phyloP scores from a whole-genome alignment of 2,329 filamentous ascomycete species.

The Mycosphaerella sp. region DNA sequence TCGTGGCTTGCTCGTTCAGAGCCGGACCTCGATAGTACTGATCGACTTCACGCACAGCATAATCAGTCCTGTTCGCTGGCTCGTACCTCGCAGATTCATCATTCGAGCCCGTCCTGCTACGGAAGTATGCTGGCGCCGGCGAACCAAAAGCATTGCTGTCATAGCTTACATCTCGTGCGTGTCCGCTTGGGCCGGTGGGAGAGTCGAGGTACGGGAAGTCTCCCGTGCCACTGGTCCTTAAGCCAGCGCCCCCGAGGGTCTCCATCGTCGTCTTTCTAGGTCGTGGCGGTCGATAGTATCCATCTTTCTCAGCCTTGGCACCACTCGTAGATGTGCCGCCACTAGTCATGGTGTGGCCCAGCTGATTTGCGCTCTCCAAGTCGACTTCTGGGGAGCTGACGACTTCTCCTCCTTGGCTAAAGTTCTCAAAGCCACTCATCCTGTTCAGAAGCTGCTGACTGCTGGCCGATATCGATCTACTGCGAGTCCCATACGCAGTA shows the following conservation, averaged over 20 bases:
- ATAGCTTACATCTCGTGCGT: slow-evolving; percentile 27
- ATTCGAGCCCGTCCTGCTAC: slow-evolving; percentile 49
- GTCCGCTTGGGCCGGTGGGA: slow-evolving; percentile 29
- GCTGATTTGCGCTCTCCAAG: slow-evolving; percentile 13
- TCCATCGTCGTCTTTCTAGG: slow-evolving; percentile 61
- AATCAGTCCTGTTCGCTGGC: slow-evolving; percentile 56
- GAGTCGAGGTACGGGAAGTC: slow-evolving; percentile 41
- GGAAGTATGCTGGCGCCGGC: slow-evolving; percentile 50
- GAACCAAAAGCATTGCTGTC: slow-evolving; percentile 40
- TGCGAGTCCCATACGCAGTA: slow-evolving; percentile 40
- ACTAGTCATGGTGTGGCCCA: slow-evolving; percentile 7
- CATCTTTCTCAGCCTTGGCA: slow-evolving; percentile 47
- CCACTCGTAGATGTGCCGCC: slow-evolving; percentile 7
- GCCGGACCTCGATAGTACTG: slow-evolving; percentile 95
- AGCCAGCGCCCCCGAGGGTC: slow-evolving; percentile 41
- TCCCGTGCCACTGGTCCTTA: slow-evolving; percentile 37
- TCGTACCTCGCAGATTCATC: slow-evolving; percentile 32
- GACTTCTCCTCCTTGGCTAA: slow-evolving; percentile 54
- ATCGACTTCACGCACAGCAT: slow-evolving; percentile 89
- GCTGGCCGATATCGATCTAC: slow-evolving; percentile 56
- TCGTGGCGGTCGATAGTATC: slow-evolving; percentile 83
- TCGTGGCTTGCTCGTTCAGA: slow-evolving; percentile 69
- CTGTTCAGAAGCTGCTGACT: slow-evolving; percentile 55
- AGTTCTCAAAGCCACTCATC: slow-evolving; percentile 49
- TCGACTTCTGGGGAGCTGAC: slow-evolving; percentile 38